phyloP scores from a whole-genome alignment of 2,329 filamentous ascomycete genomes.

The Parastagonospora nodorum region DNA sequence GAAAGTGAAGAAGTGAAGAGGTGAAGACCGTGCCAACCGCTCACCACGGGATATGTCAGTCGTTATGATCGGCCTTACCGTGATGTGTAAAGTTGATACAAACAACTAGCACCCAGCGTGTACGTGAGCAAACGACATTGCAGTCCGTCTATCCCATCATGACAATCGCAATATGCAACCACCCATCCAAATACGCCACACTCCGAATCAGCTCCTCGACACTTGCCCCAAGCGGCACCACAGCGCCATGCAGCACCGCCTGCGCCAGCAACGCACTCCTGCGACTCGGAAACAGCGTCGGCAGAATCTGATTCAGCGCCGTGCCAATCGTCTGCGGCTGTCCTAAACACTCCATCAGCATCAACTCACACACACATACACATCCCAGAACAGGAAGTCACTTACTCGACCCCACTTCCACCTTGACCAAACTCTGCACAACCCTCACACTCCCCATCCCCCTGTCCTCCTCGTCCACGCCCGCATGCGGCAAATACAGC shows the following conservation, averaged over 20 bases:
- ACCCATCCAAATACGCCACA: conserved; percentile 89
- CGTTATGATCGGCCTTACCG: too few species aligned
- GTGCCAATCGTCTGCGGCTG: conserved; percentile 74
- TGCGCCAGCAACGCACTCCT: conserved; percentile 83
- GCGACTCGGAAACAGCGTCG: conserved; percentile 83
- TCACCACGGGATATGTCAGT: too few species aligned
- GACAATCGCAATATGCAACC: conserved; percentile 80
- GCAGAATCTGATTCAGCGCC: conserved; percentile 75
- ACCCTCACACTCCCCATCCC: conserved; percentile 51
- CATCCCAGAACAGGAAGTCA: background rate
- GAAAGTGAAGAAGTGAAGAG: background rate
- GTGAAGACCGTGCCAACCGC: too few species aligned
- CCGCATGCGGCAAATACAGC: conserved; percentile 71
- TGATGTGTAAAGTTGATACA: too few species aligned
- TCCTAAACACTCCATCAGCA: conserved; percentile 33
- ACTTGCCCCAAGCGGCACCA: conserved; percentile 77
- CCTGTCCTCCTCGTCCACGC: conserved; percentile 20
- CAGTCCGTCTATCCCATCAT: conserved; percentile 60
- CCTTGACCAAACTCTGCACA: conserved; percentile 74
- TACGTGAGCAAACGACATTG: too few species aligned
- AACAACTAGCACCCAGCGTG: too few species aligned
- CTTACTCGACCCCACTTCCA: conserved; percentile 50
- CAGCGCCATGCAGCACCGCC: conserved; percentile 82
- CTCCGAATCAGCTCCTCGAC: conserved; percentile 83
- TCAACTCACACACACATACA: background rate